phyloP scores from a whole-genome alignment of 768 basidiomycete genomes.

The Pisolithus sp. region DNA sequence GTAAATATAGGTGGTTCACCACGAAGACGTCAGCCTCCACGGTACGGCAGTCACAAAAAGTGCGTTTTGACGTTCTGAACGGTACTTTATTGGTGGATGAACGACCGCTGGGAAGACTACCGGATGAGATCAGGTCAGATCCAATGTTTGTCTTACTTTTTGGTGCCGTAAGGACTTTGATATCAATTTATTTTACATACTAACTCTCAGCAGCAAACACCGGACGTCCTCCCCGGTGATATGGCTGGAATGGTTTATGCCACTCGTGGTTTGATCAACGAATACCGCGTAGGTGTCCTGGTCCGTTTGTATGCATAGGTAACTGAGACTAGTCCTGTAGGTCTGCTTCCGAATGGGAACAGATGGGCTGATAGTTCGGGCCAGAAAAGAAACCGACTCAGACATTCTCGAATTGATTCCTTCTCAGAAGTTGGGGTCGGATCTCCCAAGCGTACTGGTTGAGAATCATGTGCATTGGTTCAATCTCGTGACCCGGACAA shows the following conservation, averaged over 20 bases:
- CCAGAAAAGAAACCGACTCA: background rate
- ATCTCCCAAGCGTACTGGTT: slow-evolving; percentile 15
- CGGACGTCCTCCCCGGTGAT: slow-evolving; percentile 6
- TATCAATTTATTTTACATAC: background rate
- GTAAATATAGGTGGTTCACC: slow-evolving; percentile 11
- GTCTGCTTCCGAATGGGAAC: slow-evolving; percentile 7
- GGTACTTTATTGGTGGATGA: slow-evolving; percentile 11
- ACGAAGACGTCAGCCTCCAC: background rate
- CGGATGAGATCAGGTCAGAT: slow-evolving; percentile 2
- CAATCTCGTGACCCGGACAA: slow-evolving; percentile 2
- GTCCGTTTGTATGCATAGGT: no score
- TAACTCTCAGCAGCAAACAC: background rate
- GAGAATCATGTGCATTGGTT: slow-evolving; percentile 19
- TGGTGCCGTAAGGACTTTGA: slow-evolving; percentile 1
- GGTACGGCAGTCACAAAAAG: background rate
- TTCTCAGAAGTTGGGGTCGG: slow-evolving; percentile 5
- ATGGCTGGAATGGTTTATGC: slow-evolving; percentile 11
- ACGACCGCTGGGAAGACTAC: slow-evolving; percentile 7
- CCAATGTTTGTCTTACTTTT: slow-evolving; percentile 5
- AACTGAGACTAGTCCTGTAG: background rate
- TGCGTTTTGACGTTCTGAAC: slow-evolving; percentile 7
- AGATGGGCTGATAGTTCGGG: slow-evolving; percentile 27
- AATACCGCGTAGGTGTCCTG: slow-evolving; percentile 2
- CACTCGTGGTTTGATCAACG: background rate
- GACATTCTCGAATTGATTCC: slow-evolving; percentile 14